A percentile compares a stretch with the other conserved stretches of the same genome.
Conservation (phyloP, 2,329 filamentous ascomycete species). For the Apiospora koreana region DNA sequence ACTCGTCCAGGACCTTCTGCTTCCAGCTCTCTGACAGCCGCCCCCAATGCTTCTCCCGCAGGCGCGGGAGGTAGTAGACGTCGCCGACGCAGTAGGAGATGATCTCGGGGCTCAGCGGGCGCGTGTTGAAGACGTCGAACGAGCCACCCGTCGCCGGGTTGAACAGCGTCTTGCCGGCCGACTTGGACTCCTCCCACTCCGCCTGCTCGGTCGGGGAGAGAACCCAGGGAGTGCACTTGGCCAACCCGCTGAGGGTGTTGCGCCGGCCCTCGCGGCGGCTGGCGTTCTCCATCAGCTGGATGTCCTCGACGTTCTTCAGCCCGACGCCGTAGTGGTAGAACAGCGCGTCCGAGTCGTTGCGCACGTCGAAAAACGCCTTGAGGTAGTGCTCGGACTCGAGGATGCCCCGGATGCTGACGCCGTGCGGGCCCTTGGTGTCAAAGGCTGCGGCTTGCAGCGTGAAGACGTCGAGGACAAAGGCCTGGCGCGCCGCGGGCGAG, state of each 20-base stretch:
- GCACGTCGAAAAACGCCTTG: slow-evolving; percentile 11
- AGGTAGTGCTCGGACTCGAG: not conserved
- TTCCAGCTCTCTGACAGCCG: not conserved
- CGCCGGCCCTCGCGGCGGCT: not conserved
- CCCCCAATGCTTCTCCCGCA: not conserved
- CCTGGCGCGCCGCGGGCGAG: not conserved
- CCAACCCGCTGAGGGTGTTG: not conserved
- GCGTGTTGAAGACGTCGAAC: not conserved
- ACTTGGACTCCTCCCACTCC: not conserved
- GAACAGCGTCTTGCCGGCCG: not conserved
- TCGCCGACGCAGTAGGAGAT: slow-evolving; percentile 4
- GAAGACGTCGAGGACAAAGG: slow-evolving; percentile 8
- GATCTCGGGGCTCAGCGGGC: not conserved
- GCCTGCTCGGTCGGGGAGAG: not conserved
- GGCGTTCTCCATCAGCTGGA: slow-evolving; percentile 4
- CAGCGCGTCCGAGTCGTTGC: slow-evolving; percentile 23
- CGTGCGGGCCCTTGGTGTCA: not conserved
- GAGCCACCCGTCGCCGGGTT: not conserved
- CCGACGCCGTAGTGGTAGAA: slow-evolving; percentile 4
- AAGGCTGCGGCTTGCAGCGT: not conserved
- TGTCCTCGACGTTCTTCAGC: not conserved
- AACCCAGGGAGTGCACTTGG: not conserved
- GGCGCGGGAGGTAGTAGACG: not conserved
- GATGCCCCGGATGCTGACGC: not conserved
- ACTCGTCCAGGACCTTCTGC: not conserved